Evolutionary conservation across 2,329 filamentous ascomycete genomes (phyloP).

Genomic region (Colletotrichum sidae): DNA sequence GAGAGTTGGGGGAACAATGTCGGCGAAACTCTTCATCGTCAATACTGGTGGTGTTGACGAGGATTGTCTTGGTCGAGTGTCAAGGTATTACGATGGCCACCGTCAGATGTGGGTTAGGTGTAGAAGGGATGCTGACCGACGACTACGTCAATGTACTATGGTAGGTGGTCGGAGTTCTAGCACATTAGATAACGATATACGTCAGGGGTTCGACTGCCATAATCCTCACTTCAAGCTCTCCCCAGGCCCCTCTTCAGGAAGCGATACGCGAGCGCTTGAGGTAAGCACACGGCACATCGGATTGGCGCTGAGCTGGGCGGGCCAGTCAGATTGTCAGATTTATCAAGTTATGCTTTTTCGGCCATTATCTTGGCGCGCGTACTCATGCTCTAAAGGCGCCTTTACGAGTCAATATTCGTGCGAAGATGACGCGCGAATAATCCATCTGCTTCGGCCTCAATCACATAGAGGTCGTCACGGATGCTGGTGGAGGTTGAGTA

Average conservation of each 20-base stretch:
- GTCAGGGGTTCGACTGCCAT: no score
- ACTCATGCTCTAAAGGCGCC: constrained; percentile 6
- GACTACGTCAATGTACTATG: no score
- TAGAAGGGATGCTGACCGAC: no score
- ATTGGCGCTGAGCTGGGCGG: background rate
- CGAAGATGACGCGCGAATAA: background rate
- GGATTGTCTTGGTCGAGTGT: constrained; percentile 8
- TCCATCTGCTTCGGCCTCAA: background rate
- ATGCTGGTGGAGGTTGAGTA: constrained; percentile 8
- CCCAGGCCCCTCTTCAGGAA: no score
- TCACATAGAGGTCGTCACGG: constrained; percentile 9
- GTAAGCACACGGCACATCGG: constrained; percentile 14
- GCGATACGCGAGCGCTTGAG: constrained; percentile 17
- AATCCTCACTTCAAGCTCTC: no score
- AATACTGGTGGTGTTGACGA: background rate
- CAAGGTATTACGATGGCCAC: background rate
- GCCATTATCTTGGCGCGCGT: constrained; percentile 9
- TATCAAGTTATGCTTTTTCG: background rate
- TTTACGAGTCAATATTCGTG: constrained; percentile 10
- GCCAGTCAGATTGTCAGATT: constrained; percentile 10
- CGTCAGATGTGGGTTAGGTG: no score
- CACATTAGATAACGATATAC: no score
- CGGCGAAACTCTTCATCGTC: constrained; percentile 32
- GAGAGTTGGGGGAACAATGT: constrained; percentile 4
- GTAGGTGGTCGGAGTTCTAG: no score